phyloP scores from a whole-genome alignment of 768 basidiomycete species.

The Ramaria rubella region DNA sequence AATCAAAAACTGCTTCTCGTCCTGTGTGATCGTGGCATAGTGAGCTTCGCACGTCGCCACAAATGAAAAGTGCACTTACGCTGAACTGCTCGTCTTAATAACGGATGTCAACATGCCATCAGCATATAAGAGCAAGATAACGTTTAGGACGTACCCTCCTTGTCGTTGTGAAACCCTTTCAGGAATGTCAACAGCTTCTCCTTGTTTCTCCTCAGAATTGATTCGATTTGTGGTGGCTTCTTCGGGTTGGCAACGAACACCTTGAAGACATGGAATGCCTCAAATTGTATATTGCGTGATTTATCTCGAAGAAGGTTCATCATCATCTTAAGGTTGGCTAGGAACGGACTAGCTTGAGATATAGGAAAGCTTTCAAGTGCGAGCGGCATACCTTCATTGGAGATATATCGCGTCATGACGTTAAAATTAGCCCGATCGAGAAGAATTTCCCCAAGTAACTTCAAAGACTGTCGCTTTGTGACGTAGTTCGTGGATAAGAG shows the following conservation, averaged over 20 bases:
- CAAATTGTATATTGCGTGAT: conserved; percentile 99
- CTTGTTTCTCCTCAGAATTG: conserved; percentile 87
- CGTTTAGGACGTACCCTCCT: conserved; percentile 64
- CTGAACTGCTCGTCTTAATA: conserved; percentile 87
- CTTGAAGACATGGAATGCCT: conserved; percentile 99
- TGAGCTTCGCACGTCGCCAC: conserved; percentile 2
- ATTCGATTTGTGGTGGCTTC: conserved; percentile 93
- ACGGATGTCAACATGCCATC: neutral
- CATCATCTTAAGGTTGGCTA: conserved; percentile 96
- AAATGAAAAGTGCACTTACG: conserved; percentile 35
- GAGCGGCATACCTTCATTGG: conserved; percentile 49
- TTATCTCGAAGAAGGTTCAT: conserved; percentile 98
- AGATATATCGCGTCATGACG: conserved; percentile 97
- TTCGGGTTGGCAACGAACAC: conserved; percentile 99
- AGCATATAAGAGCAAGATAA: neutral
- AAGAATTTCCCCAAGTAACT: conserved; percentile 94
- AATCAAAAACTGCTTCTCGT: conserved; percentile 96
- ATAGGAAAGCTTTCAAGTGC: neutral
- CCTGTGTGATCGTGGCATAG: conserved; percentile 30
- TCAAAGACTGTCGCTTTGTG: conserved; percentile 98
- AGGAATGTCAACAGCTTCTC: conserved; percentile 88
- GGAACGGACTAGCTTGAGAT: neutral
- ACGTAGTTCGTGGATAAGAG: conserved; percentile 95
- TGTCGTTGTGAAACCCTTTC: conserved; percentile 94
- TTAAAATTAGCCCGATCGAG: conserved; percentile 97